Conservation (phyloP, 176 grass and related monocot species). For the Canna indica region DNA sequence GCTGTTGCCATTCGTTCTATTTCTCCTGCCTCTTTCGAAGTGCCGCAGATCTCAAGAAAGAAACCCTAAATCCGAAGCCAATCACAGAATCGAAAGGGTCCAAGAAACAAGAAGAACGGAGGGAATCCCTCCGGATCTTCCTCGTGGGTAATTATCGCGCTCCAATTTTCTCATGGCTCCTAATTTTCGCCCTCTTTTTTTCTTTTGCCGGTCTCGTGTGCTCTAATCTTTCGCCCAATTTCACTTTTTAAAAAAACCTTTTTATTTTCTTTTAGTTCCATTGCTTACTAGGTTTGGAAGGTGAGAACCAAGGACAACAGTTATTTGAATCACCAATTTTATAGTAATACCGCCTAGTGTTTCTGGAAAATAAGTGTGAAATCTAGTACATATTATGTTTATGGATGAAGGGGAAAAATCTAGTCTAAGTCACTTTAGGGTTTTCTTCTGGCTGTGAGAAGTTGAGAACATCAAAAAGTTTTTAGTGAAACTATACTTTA, state of each 20-base stretch:
- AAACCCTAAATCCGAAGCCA: neutral
- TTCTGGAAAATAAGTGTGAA: no score
- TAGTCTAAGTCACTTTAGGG: no score
- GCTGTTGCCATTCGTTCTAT: neutral
- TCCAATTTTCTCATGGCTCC: neutral
- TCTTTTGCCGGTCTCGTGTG: neutral
- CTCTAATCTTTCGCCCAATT: neutral
- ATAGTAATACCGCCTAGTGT: no score
- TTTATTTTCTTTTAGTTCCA: neutral
- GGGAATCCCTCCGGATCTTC: neutral
- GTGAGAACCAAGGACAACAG: neutral
- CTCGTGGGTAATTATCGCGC: neutral
- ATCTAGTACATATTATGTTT: no score
- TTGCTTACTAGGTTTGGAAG: neutral
- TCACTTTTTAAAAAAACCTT: neutral
- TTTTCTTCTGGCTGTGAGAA: no score
- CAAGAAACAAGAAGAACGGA: neutral
- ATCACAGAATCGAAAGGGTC: neutral
- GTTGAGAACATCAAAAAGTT: neutral
- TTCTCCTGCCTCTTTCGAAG: neutral
- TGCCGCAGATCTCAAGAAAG: neutral
- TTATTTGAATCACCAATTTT: no score
- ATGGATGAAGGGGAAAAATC: no score
- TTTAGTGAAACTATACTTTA: neutral
- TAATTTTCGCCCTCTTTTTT: no score